Percentiles rank a stretch among this genome's conserved stretches.
phyloP scores from a whole-genome alignment of 345 rosid genomes.

The Populus pruinosa region DNA sequence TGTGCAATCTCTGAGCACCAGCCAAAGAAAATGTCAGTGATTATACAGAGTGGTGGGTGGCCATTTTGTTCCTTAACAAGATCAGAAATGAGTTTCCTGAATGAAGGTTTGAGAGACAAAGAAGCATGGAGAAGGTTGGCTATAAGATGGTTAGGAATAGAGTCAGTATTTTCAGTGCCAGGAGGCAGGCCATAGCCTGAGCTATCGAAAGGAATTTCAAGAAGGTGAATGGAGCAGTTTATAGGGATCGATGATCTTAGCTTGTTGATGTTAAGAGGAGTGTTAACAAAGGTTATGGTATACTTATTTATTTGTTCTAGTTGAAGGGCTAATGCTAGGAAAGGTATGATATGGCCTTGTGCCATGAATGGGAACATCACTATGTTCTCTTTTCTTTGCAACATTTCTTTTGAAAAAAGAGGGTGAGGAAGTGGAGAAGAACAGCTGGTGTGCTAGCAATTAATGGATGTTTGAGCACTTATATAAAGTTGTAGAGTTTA shows the following conservation, averaged over 20 bases:
- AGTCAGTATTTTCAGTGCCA: slow-evolving; percentile 56
- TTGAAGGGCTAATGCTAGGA: slow-evolving; percentile 18
- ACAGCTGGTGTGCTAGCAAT: not conserved
- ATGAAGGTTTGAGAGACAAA: slow-evolving; percentile 41
- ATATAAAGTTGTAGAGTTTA: not conserved
- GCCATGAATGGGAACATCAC: slow-evolving; percentile 29
- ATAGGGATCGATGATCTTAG: slow-evolving; percentile 39
- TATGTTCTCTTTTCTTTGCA: not conserved
- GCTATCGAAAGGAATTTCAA: slow-evolving; percentile 58
- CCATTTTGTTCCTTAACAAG: slow-evolving; percentile 12
- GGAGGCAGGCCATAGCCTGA: slow-evolving; percentile 71
- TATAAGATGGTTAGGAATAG: slow-evolving; percentile 59
- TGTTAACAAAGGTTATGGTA: slow-evolving; percentile 7
- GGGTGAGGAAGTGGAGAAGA: not conserved
- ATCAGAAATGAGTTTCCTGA: slow-evolving; percentile 31
- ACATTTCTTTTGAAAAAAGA: slow-evolving; percentile 3
- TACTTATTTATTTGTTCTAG: slow-evolving; percentile 2
- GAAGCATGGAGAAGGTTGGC: slow-evolving; percentile 54
- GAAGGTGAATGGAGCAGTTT: slow-evolving; percentile 46
- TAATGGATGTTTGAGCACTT: not conserved
- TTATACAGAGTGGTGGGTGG: slow-evolving; percentile 34
- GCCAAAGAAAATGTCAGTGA: slow-evolving; percentile 59
- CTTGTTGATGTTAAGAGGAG: slow-evolving; percentile 5
- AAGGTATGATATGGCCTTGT: slow-evolving; percentile 27
- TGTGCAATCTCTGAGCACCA: slow-evolving; percentile 56